Percentiles rank a stretch among this genome's conserved stretches.
phyloP scores from a whole-genome alignment of 805 yeast genomes.

The Teunomyces kruisii region DNA sequence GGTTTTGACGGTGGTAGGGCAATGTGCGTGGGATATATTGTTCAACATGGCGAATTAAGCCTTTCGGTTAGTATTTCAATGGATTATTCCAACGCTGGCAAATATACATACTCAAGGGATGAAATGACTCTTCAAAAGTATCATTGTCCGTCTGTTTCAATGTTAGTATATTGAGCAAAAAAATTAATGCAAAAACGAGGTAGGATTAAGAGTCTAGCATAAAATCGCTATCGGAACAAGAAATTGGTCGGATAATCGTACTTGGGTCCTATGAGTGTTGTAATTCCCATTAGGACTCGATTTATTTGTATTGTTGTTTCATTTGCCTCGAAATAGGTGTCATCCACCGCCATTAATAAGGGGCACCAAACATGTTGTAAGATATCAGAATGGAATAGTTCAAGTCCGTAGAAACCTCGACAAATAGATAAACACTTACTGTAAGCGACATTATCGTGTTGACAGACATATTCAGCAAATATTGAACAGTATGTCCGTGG shows the following conservation, averaged over 20 bases:
- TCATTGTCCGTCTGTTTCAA: neutral
- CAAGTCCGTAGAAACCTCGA: neutral
- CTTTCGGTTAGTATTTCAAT: conserved; percentile 10
- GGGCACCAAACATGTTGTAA: neutral
- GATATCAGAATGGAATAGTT: neutral
- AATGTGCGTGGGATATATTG: conserved; percentile 17
- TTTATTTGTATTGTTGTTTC: neutral
- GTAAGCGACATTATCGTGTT: neutral
- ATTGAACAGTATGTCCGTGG: neutral
- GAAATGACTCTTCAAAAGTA: neutral
- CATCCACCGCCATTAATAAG: neutral
- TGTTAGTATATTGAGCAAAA: conserved; percentile 1
- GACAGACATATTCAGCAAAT: neutral
- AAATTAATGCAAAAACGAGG: conserved; percentile 2
- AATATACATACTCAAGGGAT: neutral
- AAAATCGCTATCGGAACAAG: neutral
- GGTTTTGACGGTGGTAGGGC: conserved; percentile 9
- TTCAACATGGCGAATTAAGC: conserved; percentile 13
- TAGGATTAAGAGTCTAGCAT: neutral
- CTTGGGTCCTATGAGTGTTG: too few species aligned
- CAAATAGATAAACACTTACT: neutral
- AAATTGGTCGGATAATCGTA: too few species aligned
- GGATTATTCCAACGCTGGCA: neutral
- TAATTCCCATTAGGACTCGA: neutral
- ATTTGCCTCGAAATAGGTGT: neutral